Evolutionary conservation across 208 protist species (phyloP).

Genomic region (Crithidia sp.): DNA sequence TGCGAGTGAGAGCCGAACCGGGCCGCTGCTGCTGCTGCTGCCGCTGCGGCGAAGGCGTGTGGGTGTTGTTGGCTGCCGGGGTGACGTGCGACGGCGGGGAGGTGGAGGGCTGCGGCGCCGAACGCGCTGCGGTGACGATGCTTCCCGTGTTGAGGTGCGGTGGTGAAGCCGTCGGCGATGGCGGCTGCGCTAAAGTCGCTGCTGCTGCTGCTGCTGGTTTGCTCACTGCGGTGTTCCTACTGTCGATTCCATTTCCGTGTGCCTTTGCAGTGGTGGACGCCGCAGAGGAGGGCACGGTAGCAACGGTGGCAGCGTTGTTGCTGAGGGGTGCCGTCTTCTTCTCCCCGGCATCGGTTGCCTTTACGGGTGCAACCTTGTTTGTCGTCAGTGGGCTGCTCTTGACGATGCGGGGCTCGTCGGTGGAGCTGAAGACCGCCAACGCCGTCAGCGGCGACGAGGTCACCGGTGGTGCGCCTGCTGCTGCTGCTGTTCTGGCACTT

Average conservation of each 20-base stretch:
- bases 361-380: background rate
- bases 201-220: too few species aligned
- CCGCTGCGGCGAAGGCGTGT: too few species aligned
- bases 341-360: background rate
- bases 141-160: too few species aligned
- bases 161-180: too few species aligned
- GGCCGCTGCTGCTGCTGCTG: conserved; percentile 4
- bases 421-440: conserved; percentile 15
- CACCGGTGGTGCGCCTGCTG: too few species aligned
- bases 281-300: background rate
- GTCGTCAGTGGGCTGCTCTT: background rate
- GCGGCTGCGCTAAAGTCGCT: background rate
- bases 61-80: background rate
- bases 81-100: background rate
- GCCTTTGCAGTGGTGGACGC: too few species aligned
- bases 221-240: too few species aligned
- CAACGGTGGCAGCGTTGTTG: background rate
- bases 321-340: background rate
- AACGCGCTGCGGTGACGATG: background rate
- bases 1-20: conserved; percentile 19
- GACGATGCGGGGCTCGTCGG: background rate
- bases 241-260: too few species aligned
- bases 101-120: background rate
- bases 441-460: conserved; percentile 4
- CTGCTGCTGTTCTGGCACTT: too few species aligned